These are phyloP conservation scores for Calophaca sinica DNA, from an alignment of 306 rosid genomes.

Conservation along the genomic window DNA sequence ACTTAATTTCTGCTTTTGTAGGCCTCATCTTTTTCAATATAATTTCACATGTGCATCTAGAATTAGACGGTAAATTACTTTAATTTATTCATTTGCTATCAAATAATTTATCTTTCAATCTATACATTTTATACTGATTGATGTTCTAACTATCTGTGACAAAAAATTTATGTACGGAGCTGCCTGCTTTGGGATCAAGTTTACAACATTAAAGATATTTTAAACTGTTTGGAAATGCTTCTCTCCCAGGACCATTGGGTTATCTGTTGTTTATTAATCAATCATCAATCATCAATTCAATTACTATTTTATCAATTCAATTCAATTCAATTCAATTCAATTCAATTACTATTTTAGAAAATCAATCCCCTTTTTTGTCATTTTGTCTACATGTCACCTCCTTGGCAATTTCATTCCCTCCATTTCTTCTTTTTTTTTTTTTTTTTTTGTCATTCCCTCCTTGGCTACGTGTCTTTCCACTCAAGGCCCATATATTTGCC, in stretches of 20 bases:
- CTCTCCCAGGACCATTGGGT: slow-evolving; percentile 16
- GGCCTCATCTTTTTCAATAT: slow-evolving; percentile 31
- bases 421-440: too few species aligned
- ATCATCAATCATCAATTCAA: too few species aligned
- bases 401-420: too few species aligned
- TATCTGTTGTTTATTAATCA: slow-evolving; percentile 8
- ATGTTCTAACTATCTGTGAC: background rate
- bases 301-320: too few species aligned
- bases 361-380: too few species aligned
- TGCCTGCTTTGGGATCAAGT: background rate
- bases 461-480: too few species aligned
- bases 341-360: too few species aligned
- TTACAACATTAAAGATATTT: slow-evolving; percentile 16
- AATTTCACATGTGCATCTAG: slow-evolving; percentile 14
- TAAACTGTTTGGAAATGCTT: slow-evolving; percentile 11
- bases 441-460: too few species aligned
- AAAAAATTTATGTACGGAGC: background rate
- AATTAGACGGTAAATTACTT: slow-evolving; percentile 4
- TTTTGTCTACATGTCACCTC: too few species aligned
- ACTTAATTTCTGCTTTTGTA: slow-evolving; percentile 31
- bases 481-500: too few species aligned
- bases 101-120: background rate
- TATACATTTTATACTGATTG: background rate
- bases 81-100: slow-evolving; percentile 9
- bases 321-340: too few species aligned